phyloP scores from a whole-genome alignment of 1,284 basidiomycete species.

The Termitomyces sp. region DNA sequence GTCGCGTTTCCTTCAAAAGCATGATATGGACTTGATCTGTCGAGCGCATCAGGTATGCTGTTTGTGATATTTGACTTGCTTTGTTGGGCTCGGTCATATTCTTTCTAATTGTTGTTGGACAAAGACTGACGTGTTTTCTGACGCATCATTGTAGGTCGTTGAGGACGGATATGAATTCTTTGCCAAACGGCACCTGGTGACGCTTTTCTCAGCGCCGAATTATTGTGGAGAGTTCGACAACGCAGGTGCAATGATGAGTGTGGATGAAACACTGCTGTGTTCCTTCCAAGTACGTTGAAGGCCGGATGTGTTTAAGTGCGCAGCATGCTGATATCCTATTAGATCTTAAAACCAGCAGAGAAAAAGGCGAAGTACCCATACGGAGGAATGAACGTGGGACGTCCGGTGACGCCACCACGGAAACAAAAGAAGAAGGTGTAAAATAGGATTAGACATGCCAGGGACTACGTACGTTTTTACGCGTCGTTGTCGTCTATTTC shows the following conservation, averaged over 20 bases:
- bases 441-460: slow-evolving; percentile 45
- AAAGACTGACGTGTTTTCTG: slow-evolving; percentile 2
- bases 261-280: slow-evolving; percentile 95
- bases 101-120: background rate
- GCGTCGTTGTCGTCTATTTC: slow-evolving; percentile 13
- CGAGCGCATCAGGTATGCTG: slow-evolving; percentile 87
- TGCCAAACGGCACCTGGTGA: slow-evolving; percentile 95
- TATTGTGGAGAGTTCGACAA: slow-evolving; percentile 99
- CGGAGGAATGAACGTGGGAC: slow-evolving; percentile 73
- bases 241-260: slow-evolving; percentile 99
- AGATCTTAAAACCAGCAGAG: slow-evolving; percentile 99
- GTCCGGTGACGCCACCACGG: slow-evolving; percentile 76
- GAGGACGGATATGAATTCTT: slow-evolving; percentile 99
- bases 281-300: slow-evolving; percentile 86
- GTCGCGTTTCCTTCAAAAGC: slow-evolving; percentile 96
- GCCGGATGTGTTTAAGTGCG: background rate
- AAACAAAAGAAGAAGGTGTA: slow-evolving; percentile 84
- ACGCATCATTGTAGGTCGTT: slow-evolving; percentile 64
- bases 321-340: slow-evolving; percentile 1
- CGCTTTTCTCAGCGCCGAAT: slow-evolving; percentile 96
- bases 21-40: slow-evolving; percentile 99
- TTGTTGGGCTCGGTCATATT: background rate
- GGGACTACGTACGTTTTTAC: slow-evolving; percentile 16
- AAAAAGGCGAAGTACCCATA: slow-evolving; percentile 96
- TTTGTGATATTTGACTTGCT: background rate